phyloP scores from a whole-genome alignment of 176 grass and related monocot genomes.

The Cenchrus americanus region DNA sequence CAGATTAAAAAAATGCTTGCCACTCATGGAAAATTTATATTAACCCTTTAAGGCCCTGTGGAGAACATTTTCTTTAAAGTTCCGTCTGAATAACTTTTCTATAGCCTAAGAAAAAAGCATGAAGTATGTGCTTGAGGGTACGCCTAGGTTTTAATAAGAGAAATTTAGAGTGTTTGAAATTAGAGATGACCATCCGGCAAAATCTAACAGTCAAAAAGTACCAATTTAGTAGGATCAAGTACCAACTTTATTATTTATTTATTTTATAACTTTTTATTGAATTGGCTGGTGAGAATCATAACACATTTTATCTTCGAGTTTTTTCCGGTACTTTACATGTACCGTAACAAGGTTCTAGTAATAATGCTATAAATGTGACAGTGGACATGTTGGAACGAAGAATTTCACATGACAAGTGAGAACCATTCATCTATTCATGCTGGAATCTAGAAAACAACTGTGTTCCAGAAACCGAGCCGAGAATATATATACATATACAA shows the following conservation, averaged over 20 bases:
- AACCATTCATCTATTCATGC: background rate
- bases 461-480: too few species aligned
- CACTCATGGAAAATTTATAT: background rate
- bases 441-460: background rate
- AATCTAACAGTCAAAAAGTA: too few species aligned
- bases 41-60: background rate
- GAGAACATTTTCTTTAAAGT: background rate
- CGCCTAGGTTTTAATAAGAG: background rate
- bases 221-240: too few species aligned
- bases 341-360: too few species aligned
- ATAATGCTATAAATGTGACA: background rate
- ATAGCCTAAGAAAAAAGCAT: background rate
- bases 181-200: too few species aligned
- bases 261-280: too few species aligned
- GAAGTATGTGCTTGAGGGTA: background rate
- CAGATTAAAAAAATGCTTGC: too few species aligned
- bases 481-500: background rate
- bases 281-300: too few species aligned
- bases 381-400: background rate
- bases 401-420: background rate
- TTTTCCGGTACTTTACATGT: too few species aligned
- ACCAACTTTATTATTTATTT: too few species aligned
- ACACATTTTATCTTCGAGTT: too few species aligned
- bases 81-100: background rate
- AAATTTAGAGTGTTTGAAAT: too few species aligned